Conservation (phyloP, 208 protist genomes). For the Angomonas desouzai region DNA sequence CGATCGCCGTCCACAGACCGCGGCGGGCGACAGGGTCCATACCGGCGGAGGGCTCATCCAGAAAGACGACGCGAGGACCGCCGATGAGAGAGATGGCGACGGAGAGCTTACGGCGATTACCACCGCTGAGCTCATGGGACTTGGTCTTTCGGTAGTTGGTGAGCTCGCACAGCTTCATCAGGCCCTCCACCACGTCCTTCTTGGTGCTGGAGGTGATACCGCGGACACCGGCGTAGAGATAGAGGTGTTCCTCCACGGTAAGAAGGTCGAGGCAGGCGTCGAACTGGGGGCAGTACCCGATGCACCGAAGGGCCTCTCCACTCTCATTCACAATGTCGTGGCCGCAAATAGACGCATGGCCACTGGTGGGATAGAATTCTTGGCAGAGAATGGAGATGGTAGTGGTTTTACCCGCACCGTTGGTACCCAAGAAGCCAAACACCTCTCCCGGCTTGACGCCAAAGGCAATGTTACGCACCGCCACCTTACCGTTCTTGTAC, state of each 20-base stretch:
- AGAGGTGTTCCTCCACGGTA: slow-evolving; percentile 88
- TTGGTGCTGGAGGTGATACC: slow-evolving; percentile 20
- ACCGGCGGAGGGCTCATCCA: slow-evolving; percentile 88
- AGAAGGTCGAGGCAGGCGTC: slow-evolving; percentile 86
- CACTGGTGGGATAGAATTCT: slow-evolving; percentile 60
- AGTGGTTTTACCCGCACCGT: slow-evolving; percentile 87
- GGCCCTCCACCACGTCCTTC: slow-evolving; percentile 24
- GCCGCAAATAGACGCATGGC: slow-evolving; percentile 43
- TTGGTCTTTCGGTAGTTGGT: slow-evolving; percentile 25
- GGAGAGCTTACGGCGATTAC: slow-evolving; percentile 83
- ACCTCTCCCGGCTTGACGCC: slow-evolving; percentile 64
- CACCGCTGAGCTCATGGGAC: slow-evolving; percentile 53
- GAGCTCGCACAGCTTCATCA: slow-evolving; percentile 44
- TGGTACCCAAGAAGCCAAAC: slow-evolving; percentile 87
- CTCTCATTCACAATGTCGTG: slow-evolving; percentile 38
- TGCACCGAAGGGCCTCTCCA: slow-evolving; percentile 32
- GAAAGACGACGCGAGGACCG: slow-evolving; percentile 61
- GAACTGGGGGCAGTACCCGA: slow-evolving; percentile 94
- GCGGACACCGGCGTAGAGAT: slow-evolving; percentile 71
- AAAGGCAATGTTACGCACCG: slow-evolving; percentile 65
- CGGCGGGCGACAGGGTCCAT: slow-evolving; percentile 85
- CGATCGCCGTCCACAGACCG: slow-evolving; percentile 70
- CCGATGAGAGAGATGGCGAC: slow-evolving; percentile 81
- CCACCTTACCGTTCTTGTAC: slow-evolving; percentile 66
- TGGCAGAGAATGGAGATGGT: slow-evolving; percentile 78